phyloP scores from a whole-genome alignment of 768 basidiomycete species.

The Pleurotus sapidus region DNA sequence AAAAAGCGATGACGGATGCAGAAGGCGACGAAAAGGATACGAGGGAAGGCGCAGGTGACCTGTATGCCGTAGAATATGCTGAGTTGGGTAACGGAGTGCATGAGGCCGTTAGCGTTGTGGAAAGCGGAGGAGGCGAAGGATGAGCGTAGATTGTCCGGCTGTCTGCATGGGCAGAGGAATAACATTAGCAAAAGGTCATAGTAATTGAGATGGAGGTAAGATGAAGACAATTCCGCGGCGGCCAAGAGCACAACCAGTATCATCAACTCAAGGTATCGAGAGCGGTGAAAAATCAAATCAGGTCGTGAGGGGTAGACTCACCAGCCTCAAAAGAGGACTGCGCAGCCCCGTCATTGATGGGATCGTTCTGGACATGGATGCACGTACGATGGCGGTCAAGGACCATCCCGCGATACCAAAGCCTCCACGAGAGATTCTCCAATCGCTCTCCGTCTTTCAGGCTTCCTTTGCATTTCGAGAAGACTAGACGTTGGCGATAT shows the following conservation, averaged over 20 bases:
- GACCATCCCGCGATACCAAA: conserved; percentile 71
- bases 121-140: background rate
- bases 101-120: conserved; percentile 1
- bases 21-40: background rate
- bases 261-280: background rate
- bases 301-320: background rate
- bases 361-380: conserved; percentile 14
- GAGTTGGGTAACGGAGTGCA: background rate
- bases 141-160: background rate
- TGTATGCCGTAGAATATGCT: background rate
- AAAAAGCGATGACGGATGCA: conserved; percentile 1
- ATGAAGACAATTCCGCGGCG: background rate
- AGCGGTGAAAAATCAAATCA: background rate
- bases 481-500: conserved; percentile 44
- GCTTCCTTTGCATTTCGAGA: conserved; percentile 79
- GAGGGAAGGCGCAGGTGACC: conserved; percentile 3
- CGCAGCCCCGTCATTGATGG: background rate
- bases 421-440: conserved; percentile 86
- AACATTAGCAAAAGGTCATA: background rate
- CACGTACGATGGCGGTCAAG: conserved; percentile 19
- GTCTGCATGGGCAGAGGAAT: background rate
- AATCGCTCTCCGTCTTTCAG: conserved; percentile 78
- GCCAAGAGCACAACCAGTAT: background rate
- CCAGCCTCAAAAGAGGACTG: background rate
- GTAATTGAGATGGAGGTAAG: background rate